These are phyloP conservation scores for Chloropicon primus DNA, from an alignment of 139 green algal species.

Conservation along the genomic window DNA sequence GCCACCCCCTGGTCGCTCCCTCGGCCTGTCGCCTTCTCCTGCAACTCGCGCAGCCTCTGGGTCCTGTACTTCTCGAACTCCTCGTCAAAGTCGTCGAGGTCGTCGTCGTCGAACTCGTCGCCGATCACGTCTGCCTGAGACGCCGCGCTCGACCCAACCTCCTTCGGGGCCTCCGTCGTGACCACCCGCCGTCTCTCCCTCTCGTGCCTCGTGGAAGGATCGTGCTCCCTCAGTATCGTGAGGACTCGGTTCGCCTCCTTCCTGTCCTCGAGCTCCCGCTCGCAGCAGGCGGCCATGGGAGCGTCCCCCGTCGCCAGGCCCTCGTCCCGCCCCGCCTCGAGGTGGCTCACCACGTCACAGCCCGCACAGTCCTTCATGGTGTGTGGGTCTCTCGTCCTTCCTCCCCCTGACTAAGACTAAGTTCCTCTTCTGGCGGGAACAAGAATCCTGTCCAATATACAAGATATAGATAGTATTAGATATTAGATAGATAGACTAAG, in stretches of 20 bases:
- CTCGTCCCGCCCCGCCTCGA: neutral
- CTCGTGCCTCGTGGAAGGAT: neutral
- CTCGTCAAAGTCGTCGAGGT: neutral
- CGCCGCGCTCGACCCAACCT: neutral
- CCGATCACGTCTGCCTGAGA: neutral
- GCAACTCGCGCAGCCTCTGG: neutral
- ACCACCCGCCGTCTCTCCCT: neutral
- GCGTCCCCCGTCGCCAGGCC: neutral
- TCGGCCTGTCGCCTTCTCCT: neutral
- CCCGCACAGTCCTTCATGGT: neutral
- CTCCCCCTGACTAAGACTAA: no score
- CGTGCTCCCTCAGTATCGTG: neutral
- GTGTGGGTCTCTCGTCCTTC: no score
- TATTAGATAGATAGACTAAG: no score
- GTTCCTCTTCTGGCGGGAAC: no score
- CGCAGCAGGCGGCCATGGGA: neutral
- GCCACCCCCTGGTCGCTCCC: neutral
- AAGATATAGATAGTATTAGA: neutral
- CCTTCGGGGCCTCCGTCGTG: neutral
- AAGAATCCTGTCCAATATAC: neutral
- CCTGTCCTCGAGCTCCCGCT: neutral
- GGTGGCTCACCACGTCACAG: neutral
- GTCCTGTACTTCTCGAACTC: neutral
- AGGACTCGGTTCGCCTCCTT: neutral
- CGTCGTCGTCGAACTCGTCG: neutral